Conservation (phyloP, 176 grass and related monocot genomes). For the Cymbopogon citratus region DNA sequence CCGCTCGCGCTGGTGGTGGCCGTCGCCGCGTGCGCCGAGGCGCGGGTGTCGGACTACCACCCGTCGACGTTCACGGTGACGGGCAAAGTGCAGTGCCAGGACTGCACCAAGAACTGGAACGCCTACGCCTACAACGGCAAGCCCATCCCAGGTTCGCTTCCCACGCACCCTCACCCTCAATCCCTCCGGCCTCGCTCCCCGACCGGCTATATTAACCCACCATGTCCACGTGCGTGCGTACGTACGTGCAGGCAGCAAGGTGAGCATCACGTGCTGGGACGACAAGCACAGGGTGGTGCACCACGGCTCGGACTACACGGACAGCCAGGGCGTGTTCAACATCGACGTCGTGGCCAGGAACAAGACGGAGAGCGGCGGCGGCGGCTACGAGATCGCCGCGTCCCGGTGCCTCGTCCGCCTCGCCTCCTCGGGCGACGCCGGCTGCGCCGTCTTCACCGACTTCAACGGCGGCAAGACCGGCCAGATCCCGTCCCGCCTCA, state of each 20-base stretch:
- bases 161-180: no score
- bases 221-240: not conserved
- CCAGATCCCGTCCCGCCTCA: constrained; percentile 28
- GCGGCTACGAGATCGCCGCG: not conserved
- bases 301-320: constrained; percentile 41
- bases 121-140: constrained; percentile 51
- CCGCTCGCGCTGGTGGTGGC: constrained; percentile 10
- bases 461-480: constrained; percentile 60
- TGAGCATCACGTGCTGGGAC: constrained; percentile 68
- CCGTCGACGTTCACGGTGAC: constrained; percentile 43
- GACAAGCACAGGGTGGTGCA: constrained; percentile 19
- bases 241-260: constrained; percentile 29
- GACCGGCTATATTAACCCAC: not conserved
- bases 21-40: constrained; percentile 4
- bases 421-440: constrained; percentile 36
- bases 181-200: not conserved
- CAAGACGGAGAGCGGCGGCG: not conserved
- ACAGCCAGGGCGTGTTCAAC: constrained; percentile 47
- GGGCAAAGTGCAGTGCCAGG: constrained; percentile 76
- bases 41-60: not conserved
- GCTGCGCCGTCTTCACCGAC: constrained; percentile 59
- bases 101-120: constrained; percentile 81
- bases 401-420: constrained; percentile 46
- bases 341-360: constrained; percentile 48
- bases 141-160: constrained; percentile 40